Percentiles rank a stretch among this genome's conserved stretches.
Conservation (phyloP, 352 stramenopile genomes). For the Globisporangium mamillatum region DNA sequence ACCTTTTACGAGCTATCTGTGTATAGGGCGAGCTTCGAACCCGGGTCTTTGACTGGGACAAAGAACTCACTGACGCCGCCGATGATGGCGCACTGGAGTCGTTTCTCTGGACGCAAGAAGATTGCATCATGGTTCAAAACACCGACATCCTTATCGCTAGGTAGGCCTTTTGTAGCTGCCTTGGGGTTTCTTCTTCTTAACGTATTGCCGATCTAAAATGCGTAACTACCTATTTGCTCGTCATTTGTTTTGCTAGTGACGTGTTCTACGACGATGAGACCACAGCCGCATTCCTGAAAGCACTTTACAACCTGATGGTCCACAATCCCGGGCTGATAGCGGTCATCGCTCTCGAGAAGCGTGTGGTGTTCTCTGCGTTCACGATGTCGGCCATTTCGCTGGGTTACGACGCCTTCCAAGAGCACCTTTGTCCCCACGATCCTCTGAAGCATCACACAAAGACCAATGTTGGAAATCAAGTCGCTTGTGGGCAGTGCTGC, state of each 20-base stretch:
- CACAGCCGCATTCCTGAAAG: conserved; percentile 37
- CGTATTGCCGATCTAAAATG: no score
- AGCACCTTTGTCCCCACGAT: conserved; percentile 38
- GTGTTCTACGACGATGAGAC: conserved; percentile 66
- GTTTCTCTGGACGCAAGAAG: conserved; percentile 29
- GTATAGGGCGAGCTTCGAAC: conserved; percentile 23
- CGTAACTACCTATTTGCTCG: no score
- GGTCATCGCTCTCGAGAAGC: conserved; percentile 42
- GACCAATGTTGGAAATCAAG: conserved; percentile 22
- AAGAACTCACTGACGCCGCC: conserved; percentile 7
- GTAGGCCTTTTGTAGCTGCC: conserved; percentile 15
- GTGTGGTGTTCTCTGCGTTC: conserved; percentile 53
- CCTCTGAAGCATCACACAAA: not conserved
- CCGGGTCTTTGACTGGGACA: conserved; percentile 25
- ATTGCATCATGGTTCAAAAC: conserved; percentile 18
- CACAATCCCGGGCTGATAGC: conserved; percentile 21
- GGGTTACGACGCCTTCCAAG: conserved; percentile 53
- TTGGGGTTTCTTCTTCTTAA: no score
- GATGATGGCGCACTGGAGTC: not conserved
- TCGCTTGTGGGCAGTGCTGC: conserved; percentile 24
- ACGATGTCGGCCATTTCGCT: conserved; percentile 47
- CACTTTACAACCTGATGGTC: conserved; percentile 38
- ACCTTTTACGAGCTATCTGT: not conserved
- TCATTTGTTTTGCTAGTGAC: conserved; percentile 28
- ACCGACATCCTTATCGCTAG: conserved; percentile 32